phyloP scores from a whole-genome alignment of 1,139 yeast genomes.

The Yamadazyma spencermartinsiae region DNA sequence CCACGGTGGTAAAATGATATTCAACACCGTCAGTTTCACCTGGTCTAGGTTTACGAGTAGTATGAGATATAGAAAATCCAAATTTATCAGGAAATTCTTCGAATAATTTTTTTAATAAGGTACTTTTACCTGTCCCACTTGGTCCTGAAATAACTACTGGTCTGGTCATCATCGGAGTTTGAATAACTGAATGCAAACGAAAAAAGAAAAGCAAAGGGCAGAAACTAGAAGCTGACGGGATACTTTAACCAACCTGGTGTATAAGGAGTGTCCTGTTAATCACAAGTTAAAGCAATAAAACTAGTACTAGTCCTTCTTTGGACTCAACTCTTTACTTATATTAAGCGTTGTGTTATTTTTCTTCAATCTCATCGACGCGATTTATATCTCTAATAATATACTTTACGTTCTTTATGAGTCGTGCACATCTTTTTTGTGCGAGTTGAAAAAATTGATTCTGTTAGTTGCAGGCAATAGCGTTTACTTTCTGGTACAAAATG shows the following conservation, averaged over 20 bases:
- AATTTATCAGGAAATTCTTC: constrained; percentile 86
- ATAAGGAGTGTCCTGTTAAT: too few relatives aligned
- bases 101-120: constrained; percentile 83
- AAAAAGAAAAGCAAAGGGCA: neutral
- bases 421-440: neutral
- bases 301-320: too few relatives aligned
- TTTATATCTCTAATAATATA: neutral
- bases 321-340: too few relatives aligned
- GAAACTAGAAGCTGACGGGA: too few relatives aligned
- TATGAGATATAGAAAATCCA: constrained; percentile 93
- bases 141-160: constrained; percentile 98
- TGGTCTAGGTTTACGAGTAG: constrained; percentile 87
- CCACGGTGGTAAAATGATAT: constrained; percentile 81
- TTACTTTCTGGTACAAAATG: constrained; percentile 7
- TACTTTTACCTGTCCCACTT: constrained; percentile 95
- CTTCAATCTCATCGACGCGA: neutral
- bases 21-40: constrained; percentile 91
- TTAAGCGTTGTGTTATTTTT: neutral
- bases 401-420: neutral
- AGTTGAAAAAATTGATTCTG: neutral
- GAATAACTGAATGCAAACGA: neutral
- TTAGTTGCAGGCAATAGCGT: neutral
- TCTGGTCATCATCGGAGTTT: constrained; percentile 32
- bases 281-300: too few relatives aligned
- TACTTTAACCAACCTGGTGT: too few relatives aligned